Conservation (phyloP, 352 stramenopile species). For the Phytopythium mirpurense region DNA sequence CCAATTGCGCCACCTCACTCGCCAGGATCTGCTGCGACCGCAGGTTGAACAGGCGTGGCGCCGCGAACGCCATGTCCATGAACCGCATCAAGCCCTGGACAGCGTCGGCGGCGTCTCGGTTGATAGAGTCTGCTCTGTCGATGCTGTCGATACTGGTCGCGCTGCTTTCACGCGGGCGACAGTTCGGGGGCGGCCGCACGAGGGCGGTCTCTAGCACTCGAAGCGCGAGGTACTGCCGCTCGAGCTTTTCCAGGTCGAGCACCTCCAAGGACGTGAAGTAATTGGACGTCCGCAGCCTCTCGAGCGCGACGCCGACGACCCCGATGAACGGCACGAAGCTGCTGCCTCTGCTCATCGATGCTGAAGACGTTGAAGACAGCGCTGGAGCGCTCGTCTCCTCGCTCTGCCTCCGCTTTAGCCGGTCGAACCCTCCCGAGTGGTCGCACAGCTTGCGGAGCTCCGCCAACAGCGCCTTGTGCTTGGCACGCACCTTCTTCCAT, state of each 20-base stretch:
- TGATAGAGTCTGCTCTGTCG: not conserved
- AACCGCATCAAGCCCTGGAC: conserved; percentile 14
- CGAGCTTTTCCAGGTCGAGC: conserved; percentile 54
- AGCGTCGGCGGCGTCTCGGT: not conserved
- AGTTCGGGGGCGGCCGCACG: conserved; percentile 19
- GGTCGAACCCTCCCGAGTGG: conserved; percentile 68
- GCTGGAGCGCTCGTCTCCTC: conserved; percentile 24
- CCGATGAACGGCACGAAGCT: conserved; percentile 68
- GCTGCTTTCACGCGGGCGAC: not conserved
- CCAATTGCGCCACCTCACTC: conserved; percentile 16
- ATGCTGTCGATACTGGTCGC: not conserved
- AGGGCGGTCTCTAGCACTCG: conserved; percentile 44
- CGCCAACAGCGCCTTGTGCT: conserved; percentile 60
- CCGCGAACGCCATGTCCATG: conserved; percentile 38
- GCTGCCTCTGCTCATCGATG: conserved; percentile 2
- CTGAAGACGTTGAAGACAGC: not conserved
- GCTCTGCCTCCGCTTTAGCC: conserved; percentile 50
- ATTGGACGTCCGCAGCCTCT: conserved; percentile 41
- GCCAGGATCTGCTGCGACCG: conserved; percentile 51
- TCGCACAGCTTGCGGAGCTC: conserved; percentile 62
- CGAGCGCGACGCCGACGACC: conserved; percentile 62
- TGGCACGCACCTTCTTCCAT: conserved; percentile 66
- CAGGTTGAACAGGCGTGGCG: conserved; percentile 33
- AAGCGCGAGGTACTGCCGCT: conserved; percentile 50
- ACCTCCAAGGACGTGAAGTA: conserved; percentile 36